These are phyloP conservation scores for Entomortierella parvispora DNA, from an alignment of 192 early-diverging fungal genomes.

Conservation along the genomic window DNA sequence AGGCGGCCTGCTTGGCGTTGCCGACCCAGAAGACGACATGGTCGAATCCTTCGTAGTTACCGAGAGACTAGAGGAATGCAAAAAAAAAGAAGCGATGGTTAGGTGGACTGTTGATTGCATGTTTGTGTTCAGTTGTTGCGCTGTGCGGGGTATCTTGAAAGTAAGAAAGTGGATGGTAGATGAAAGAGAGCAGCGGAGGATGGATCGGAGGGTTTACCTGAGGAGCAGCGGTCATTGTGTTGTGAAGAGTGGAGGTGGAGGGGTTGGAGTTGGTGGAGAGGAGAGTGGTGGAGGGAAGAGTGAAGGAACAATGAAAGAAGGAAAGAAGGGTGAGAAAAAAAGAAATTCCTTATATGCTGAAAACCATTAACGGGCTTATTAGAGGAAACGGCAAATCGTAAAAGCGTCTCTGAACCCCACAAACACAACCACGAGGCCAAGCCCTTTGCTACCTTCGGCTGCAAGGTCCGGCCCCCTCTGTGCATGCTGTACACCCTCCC, in stretches of 20 bases:
- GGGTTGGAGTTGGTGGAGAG: constrained; percentile 2
- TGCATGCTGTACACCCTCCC: too few relatives aligned
- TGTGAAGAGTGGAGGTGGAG: neutral
- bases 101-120: too few relatives aligned
- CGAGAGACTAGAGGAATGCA: constrained; percentile 47
- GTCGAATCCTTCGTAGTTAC: constrained; percentile 72
- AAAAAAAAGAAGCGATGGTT: neutral
- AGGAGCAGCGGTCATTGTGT: constrained; percentile 14
- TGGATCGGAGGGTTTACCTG: constrained; percentile 5
- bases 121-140: neutral
- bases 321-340: neutral
- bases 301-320: neutral
- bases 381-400: neutral
- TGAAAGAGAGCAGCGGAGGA: neutral
- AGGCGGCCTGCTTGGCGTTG: constrained; percentile 77
- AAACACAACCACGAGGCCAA: too few relatives aligned
- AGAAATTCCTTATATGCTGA: neutral
- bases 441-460: too few relatives aligned
- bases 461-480: too few relatives aligned
- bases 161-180: too few relatives aligned
- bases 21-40: constrained; percentile 59
- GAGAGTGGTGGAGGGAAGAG: neutral
- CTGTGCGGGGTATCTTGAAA: neutral
- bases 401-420: too few relatives aligned
- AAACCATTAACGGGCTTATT: neutral